Percentiles rank a stretch among this genome's conserved stretches.
These are phyloP conservation scores for Leccinum rimulosum DNA, from an alignment of 768 basidiomycete genomes.

Conservation along the genomic window DNA sequence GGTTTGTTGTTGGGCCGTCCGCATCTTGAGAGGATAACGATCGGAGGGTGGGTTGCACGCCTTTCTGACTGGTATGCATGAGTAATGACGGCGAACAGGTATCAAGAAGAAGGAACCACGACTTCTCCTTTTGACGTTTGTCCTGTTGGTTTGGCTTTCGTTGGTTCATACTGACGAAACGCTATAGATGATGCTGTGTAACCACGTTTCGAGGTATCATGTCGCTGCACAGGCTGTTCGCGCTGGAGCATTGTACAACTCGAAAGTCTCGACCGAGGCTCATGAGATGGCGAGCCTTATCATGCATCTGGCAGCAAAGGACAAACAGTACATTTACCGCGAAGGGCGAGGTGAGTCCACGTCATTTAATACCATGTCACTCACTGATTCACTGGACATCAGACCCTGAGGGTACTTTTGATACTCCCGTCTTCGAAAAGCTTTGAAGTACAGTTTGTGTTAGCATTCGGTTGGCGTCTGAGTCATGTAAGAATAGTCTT, in stretches of 20 bases:
- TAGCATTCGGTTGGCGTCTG: not conserved
- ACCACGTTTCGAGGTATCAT: slow-evolving; percentile 64
- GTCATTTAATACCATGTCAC: no score
- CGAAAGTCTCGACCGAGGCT: slow-evolving; percentile 52
- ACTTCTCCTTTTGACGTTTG: slow-evolving; percentile 78
- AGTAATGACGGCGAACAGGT: slow-evolving; percentile 30
- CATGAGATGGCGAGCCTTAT: slow-evolving; percentile 57
- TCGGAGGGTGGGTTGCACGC: slow-evolving; percentile 43
- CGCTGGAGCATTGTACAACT: slow-evolving; percentile 50
- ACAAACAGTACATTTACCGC: slow-evolving; percentile 56
- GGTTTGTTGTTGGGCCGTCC: slow-evolving; percentile 62
- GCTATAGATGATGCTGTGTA: slow-evolving; percentile 82
- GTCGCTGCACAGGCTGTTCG: slow-evolving; percentile 61
- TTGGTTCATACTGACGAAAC: not conserved
- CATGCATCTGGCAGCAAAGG: slow-evolving; percentile 59
- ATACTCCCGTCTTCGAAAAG: slow-evolving; percentile 42
- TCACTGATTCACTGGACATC: not conserved
- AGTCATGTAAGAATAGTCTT: not conserved
- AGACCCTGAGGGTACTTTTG: slow-evolving; percentile 41
- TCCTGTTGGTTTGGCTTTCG: slow-evolving; percentile 2
- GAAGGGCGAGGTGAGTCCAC: slow-evolving; percentile 51
- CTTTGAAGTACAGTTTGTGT: not conserved
- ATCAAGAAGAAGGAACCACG: slow-evolving; percentile 74
- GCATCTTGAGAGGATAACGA: slow-evolving; percentile 46
- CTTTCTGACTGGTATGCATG: not conserved